phyloP scores from a whole-genome alignment of 2,329 filamentous ascomycete genomes.

The Fusarium vanettenii region DNA sequence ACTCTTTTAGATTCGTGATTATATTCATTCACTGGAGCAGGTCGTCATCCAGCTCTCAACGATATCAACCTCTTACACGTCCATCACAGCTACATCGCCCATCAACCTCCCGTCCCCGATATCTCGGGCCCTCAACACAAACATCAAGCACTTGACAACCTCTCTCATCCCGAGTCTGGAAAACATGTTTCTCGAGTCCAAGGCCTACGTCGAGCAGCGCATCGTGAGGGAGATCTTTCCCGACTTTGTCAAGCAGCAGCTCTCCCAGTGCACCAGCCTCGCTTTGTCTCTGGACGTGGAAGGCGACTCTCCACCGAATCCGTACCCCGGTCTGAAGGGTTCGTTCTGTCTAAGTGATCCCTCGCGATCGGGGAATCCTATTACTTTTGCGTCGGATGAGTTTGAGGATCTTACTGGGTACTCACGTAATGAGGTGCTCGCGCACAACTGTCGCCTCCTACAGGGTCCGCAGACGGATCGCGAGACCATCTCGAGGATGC shows the following conservation, averaged over 20 bases:
- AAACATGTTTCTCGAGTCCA: constrained; percentile 56
- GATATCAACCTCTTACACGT: constrained; percentile 58
- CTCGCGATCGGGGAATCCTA: constrained; percentile 60
- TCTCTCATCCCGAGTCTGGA: constrained; percentile 60
- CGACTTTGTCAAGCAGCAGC: constrained; percentile 63
- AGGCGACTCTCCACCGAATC: constrained; percentile 43
- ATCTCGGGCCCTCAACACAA: constrained; percentile 55
- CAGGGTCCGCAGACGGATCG: constrained; percentile 60
- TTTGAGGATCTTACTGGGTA: constrained; percentile 65
- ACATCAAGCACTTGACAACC: constrained; percentile 59
- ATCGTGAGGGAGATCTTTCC: constrained; percentile 61
- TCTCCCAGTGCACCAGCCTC: constrained; percentile 57
- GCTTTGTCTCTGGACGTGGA: constrained; percentile 54
- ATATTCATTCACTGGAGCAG: constrained; percentile 57
- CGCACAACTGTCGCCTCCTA: constrained; percentile 62
- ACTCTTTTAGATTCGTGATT: constrained; percentile 54
- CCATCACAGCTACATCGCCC: constrained; percentile 55
- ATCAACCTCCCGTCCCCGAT: constrained; percentile 56
- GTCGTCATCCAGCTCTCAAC: constrained; percentile 52
- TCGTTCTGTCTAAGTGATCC: constrained; percentile 70
- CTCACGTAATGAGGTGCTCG: constrained; percentile 57
- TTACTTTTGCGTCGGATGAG: constrained; percentile 61
- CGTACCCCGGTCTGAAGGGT: constrained; percentile 66
- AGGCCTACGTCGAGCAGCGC: constrained; percentile 57
- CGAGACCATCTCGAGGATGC: constrained; percentile 54